A percentile compares a stretch with the other conserved stretches of the same genome.
Conservation (phyloP, 306 rosid species). For the Canavalia ensiformis region DNA sequence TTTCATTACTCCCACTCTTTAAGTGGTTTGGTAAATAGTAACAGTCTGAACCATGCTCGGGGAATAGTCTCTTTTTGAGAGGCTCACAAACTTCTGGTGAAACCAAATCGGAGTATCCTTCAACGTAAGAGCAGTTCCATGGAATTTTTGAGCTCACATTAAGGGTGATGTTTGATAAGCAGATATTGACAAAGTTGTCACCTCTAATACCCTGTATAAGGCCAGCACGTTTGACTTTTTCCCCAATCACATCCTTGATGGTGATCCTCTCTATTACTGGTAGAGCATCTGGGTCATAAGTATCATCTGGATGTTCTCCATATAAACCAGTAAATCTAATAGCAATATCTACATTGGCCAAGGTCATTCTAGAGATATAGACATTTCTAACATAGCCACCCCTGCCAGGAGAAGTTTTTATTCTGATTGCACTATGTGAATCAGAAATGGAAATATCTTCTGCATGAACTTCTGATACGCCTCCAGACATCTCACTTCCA, state of each 20-base stretch:
- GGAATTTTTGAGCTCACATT: slow-evolving; percentile 57
- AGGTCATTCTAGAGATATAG: slow-evolving; percentile 63
- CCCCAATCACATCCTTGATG: slow-evolving; percentile 62
- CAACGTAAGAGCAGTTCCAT: slow-evolving; percentile 77
- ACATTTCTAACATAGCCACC: slow-evolving; percentile 80
- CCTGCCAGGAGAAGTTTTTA: slow-evolving; percentile 82
- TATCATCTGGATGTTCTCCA: slow-evolving; percentile 77
- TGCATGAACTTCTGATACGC: slow-evolving; percentile 73
- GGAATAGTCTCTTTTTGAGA: slow-evolving; percentile 61
- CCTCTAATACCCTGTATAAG: slow-evolving; percentile 73
- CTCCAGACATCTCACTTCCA: slow-evolving; percentile 94
- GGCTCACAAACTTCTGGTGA: slow-evolving; percentile 62
- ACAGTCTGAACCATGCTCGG: slow-evolving; percentile 72
- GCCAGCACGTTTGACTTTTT: slow-evolving; percentile 64
- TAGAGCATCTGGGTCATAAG: slow-evolving; percentile 63
- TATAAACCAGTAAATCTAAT: slow-evolving; percentile 71
- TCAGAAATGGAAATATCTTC: slow-evolving; percentile 64
- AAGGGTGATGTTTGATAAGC: slow-evolving; percentile 69
- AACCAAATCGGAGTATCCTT: slow-evolving; percentile 73
- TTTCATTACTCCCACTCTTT: slow-evolving; percentile 52
- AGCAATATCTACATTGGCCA: slow-evolving; percentile 67
- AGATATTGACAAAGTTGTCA: slow-evolving; percentile 63
- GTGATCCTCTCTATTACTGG: slow-evolving; percentile 69
- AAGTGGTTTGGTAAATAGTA: slow-evolving; percentile 57
- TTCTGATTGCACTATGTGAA: slow-evolving; percentile 60